Evolutionary conservation across 2,329 filamentous ascomycete genomes (phyloP), one percentile per base, ranked within the genome.

Genomic region (Arachnopeziza araneosa): DNA sequence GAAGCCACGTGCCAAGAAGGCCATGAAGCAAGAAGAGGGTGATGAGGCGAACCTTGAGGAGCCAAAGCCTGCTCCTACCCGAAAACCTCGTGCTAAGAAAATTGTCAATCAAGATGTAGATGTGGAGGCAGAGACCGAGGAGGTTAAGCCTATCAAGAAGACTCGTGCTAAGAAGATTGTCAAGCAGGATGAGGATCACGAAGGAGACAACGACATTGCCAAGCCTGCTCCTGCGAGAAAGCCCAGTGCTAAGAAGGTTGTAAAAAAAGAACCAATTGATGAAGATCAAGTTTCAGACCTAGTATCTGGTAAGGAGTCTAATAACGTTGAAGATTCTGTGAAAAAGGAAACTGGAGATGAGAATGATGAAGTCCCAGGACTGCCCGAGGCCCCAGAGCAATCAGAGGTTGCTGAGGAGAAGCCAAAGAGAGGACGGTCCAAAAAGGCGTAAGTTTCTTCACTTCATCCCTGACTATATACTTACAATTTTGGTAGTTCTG

Each of bases 71-170:
- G 52, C 24, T 21, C 23, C 60, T 36, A 56, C 64, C 22, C 67
- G 60, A 63, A 73, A 72, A 53, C 50, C 64, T 54, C 60, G 61
- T 12, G 64, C 59, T 10, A 78, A 78, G 68, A 77, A 77, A 30
- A 9, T 30, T 30, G 26, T 30, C 9, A 4, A 30, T 4, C 26
- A 30, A 24, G 62, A 64, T n/a, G 59, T 77, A 63, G 50, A 67
- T 30, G 66, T 70, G 53, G 62, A 68, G 8, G 65, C 67, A 49
- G 62, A 63, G 54, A 12, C 55, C 24, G 52, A 36, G 24, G 7
- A 66, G 58, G 66, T 55, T 52, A 66, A 69, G 56, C 53, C 66
- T 26, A 53, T 64, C 17, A 70, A 71, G 58, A 69, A 69, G 54
- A 50, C 65, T 48, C 67, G 67, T 50, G 61, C 62, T 6, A 67